Evolutionary conservation across 371 early-diverging fungal genomes (phyloP).

Genomic region (Sporodiniella umbellata): DNA sequence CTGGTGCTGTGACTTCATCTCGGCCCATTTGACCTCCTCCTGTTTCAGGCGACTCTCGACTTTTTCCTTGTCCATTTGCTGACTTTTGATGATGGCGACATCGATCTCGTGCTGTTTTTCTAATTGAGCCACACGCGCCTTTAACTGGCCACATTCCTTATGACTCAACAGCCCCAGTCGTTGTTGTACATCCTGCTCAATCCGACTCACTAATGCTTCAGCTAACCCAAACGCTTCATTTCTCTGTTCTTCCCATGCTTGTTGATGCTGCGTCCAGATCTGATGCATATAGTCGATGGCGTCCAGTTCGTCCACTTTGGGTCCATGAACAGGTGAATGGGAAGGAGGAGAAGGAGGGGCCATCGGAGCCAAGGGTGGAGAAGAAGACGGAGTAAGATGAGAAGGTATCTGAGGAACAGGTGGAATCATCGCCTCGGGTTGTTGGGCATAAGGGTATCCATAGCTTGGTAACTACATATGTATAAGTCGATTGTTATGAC

Average conservation of each 20-base stretch:
- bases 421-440: too few species aligned
- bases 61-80: constrained; percentile 1
- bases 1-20: constrained; percentile 13
- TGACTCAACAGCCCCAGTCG: background rate
- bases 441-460: constrained; percentile 7
- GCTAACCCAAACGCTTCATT: constrained; percentile 33
- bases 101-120: constrained; percentile 23
- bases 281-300: too few species aligned
- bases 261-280: constrained; percentile 12
- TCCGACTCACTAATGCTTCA: constrained; percentile 12
- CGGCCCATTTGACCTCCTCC: constrained; percentile 4
- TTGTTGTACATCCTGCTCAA: constrained; percentile 7
- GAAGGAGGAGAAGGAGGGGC: background rate
- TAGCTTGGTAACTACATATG: constrained; percentile 14
- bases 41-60: background rate
- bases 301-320: background rate
- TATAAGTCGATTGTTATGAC: background rate
- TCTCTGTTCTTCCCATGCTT: constrained; percentile 39
- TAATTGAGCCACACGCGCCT: constrained; percentile 23
- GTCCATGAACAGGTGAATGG: background rate
- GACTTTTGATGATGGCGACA: constrained; percentile 1
- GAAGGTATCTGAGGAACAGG: constrained; percentile 18
- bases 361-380: background rate
- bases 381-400: background rate
- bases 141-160: too few species aligned